Base-by-base conservation (phyloP, 352 stramenopile genomes). In the Phytophthora citricola region DNA sequence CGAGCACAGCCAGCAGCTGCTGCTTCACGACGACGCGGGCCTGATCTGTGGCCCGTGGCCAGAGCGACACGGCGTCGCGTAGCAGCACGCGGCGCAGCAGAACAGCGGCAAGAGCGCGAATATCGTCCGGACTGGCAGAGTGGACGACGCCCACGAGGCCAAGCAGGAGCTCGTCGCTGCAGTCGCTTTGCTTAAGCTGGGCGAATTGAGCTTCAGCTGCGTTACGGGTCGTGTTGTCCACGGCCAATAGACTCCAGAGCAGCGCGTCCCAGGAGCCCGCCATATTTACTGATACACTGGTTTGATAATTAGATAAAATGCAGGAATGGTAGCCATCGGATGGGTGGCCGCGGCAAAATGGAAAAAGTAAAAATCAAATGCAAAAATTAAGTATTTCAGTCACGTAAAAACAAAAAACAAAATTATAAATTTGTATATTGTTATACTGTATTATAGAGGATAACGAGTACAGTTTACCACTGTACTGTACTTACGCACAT, bases 31-130 rank as follows among this genome's bases (percentile, higher is more conserved):
- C 59, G 3, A 44, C 39, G 7, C 80, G 83, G 44, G 84, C 83
- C 8, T 54, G 48, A 2, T 80, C 73, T 2, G 70, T 83, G 11
- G 83, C 87, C 12, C 83, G 65, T 12, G 81, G 83, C 87, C 87
- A 95, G 6, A 95, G 76, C 41, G 83, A 93, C 32, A 93, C 83
- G 9, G 84, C 75, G 61, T 95, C 87, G 4, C 82, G 84, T 15
- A 95, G 69, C 57, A 95, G 56, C 54, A 94, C 86, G 57, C 85
- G 83, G 2, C 85, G 81, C 49, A 95, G 59, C 14, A 95, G 73
- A 39, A 95, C 84, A 29, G 87, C 85, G 29, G 85, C 84, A 49
- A 95, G 62, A 0, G 79, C 79, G 31, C 87, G 87, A 12, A 94
- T 75, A 58, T 93, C 85, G 55, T 93, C 85, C 22, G 76, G 71